Percentiles rank a stretch among this genome's conserved stretches.
These are phyloP conservation scores for Kwoniella heveanensis DNA, from an alignment of 768 basidiomycete species.

Conservation along the genomic window DNA sequence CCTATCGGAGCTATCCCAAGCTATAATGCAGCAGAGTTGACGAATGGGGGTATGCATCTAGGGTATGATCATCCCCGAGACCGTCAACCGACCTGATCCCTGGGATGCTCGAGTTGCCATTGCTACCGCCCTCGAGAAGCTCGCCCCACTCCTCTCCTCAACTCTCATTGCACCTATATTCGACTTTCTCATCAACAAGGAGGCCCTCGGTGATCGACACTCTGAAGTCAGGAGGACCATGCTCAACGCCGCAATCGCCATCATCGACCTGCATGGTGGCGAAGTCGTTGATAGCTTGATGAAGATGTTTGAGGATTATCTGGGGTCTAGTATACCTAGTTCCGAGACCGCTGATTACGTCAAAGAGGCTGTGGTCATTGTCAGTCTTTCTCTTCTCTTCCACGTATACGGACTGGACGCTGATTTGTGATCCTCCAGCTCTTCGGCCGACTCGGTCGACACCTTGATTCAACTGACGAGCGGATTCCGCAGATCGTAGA, in stretches of 20 bases:
- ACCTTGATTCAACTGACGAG: constrained; percentile 73
- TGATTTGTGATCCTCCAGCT: constrained; percentile 55
- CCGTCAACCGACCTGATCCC: constrained; percentile 82
- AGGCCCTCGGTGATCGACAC: constrained; percentile 82
- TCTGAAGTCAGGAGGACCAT: constrained; percentile 80
- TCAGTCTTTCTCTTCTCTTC: constrained; percentile 18
- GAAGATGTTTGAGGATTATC: constrained; percentile 75
- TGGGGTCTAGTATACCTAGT: constrained; percentile 63
- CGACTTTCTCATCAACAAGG: constrained; percentile 78
- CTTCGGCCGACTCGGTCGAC: constrained; percentile 86
- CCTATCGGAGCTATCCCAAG: neutral
- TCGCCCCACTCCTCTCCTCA: constrained; percentile 69
- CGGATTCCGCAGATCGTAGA: constrained; percentile 81
- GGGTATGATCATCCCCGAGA: constrained; percentile 92
- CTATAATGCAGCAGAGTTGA: neutral
- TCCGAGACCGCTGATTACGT: constrained; percentile 81
- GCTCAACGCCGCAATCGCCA: constrained; percentile 76
- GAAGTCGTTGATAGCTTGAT: constrained; percentile 73
- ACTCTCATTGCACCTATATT: constrained; percentile 72
- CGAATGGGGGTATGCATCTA: constrained; percentile 47
- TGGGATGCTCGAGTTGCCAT: constrained; percentile 80
- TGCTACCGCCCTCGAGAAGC: constrained; percentile 66
- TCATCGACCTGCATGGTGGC: constrained; percentile 82
- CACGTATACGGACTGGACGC: neutral
- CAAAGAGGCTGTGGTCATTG: constrained; percentile 90